These are phyloP conservation scores for Diospyros lotus DNA, from an alignment of 148 eudicot genomes.

Conservation along the genomic window DNA sequence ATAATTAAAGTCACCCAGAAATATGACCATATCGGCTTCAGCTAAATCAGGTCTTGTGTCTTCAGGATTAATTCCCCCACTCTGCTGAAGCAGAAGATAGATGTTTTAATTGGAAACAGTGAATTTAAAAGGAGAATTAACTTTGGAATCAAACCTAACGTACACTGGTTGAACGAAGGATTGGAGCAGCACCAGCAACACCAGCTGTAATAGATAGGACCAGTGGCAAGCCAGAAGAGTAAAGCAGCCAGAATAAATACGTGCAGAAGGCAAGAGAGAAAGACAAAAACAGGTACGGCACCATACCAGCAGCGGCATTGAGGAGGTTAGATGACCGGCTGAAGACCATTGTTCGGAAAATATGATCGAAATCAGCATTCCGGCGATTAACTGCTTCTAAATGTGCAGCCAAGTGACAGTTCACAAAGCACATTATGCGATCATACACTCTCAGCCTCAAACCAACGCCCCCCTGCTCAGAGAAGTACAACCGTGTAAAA, in stretches of 20 bases:
- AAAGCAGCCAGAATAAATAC: slow-evolving; percentile 82
- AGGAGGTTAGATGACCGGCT: slow-evolving; percentile 67
- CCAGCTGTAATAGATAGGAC: slow-evolving; percentile 81
- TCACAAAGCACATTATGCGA: slow-evolving; percentile 80
- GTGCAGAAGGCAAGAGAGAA: slow-evolving; percentile 78
- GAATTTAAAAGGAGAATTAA: background rate
- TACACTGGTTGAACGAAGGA: slow-evolving; percentile 56
- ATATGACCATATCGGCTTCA: slow-evolving; percentile 90
- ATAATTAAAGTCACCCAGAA: slow-evolving; percentile 89
- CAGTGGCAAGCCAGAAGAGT: slow-evolving; percentile 69
- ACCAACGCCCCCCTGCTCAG: slow-evolving; percentile 94
- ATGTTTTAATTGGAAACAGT: slow-evolving; percentile 11
- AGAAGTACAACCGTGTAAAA: slow-evolving; percentile 12
- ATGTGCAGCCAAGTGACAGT: slow-evolving; percentile 98
- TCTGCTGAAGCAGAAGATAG: slow-evolving; percentile 31
- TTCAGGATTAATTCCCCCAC: slow-evolving; percentile 45
- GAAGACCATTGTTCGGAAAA: slow-evolving; percentile 76
- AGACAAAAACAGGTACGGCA: slow-evolving; percentile 57
- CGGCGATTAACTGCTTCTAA: slow-evolving; percentile 92
- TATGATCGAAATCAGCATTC: slow-evolving; percentile 93
- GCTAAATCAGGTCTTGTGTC: slow-evolving; percentile 84
- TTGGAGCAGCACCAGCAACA: slow-evolving; percentile 63
- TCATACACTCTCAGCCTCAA: slow-evolving; percentile 93
- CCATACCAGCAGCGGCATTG: slow-evolving; percentile 89
- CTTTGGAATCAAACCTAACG: slow-evolving; percentile 12